Percentiles rank a stretch among this genome's conserved stretches.
These are phyloP conservation scores for Pelargonium citronellum DNA, from an alignment of 441 rosid species.

Conservation along the genomic window DNA sequence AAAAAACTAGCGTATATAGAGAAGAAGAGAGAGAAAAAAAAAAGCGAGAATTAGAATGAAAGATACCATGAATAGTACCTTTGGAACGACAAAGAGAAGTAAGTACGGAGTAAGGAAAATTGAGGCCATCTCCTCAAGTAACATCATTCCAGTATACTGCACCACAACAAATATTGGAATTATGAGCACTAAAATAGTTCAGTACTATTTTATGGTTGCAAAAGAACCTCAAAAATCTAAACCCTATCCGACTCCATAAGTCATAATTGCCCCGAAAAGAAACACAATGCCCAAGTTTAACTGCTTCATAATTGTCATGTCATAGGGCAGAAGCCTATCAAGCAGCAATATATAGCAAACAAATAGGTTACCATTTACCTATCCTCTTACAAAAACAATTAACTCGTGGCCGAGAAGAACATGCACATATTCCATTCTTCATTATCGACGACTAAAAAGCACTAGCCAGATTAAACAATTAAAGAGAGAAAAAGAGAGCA, in stretches of 20 bases:
- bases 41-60: slow-evolving; percentile 5
- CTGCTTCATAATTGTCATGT: not conserved
- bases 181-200: slow-evolving; percentile 2
- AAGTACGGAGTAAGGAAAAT: slow-evolving; percentile 91
- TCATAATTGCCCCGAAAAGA: not conserved
- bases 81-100: slow-evolving; percentile 80
- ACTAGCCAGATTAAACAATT: not conserved
- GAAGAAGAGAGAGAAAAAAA: slow-evolving; percentile 8
- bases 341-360: not conserved
- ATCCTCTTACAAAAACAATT: not conserved
- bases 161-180: slow-evolving; percentile 17
- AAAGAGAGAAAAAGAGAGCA: no score
- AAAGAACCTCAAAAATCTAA: not conserved
- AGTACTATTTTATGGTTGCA: not conserved
- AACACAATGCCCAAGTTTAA: not conserved
- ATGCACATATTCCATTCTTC: not conserved
- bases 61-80: slow-evolving; percentile 37
- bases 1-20: slow-evolving; percentile 11
- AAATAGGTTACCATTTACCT: not conserved
- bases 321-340: not conserved
- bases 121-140: slow-evolving; percentile 94
- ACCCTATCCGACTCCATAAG: not conserved
- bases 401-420: not conserved
- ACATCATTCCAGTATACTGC: slow-evolving; percentile 96
- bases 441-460: not conserved